These are phyloP conservation scores for Phytophthora cactorum DNA, from an alignment of 352 stramenopile species.

Conservation along the genomic window DNA sequence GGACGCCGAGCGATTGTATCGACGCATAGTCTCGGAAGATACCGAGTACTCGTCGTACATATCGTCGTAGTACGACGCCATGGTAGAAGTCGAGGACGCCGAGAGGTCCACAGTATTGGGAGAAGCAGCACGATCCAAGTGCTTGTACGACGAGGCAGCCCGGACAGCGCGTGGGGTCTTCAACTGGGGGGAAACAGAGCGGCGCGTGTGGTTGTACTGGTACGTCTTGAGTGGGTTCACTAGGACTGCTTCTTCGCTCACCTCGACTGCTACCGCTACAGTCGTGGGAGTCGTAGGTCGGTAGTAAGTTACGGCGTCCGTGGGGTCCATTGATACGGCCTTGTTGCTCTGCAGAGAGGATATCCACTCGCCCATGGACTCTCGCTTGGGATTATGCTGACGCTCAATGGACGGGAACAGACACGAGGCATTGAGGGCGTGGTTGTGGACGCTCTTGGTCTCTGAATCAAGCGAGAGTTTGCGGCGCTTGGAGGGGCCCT, in stretches of 20 bases:
- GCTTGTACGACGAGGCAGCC: slow-evolving; percentile 42
- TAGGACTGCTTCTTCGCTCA: slow-evolving; percentile 29
- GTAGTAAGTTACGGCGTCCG: slow-evolving; percentile 27
- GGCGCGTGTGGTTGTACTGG: slow-evolving; percentile 28
- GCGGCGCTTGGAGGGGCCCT: slow-evolving; percentile 42
- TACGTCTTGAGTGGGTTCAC: slow-evolving; percentile 35
- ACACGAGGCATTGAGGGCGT: slow-evolving; percentile 19
- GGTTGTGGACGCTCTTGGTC: slow-evolving; percentile 13
- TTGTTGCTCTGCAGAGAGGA: slow-evolving; percentile 35
- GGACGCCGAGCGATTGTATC: slow-evolving; percentile 45
- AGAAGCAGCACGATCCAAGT: slow-evolving; percentile 30
- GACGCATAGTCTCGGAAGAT: slow-evolving; percentile 31
- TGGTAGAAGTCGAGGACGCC: slow-evolving; percentile 73
- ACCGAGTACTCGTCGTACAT: slow-evolving; percentile 55
- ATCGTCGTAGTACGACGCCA: slow-evolving; percentile 73
- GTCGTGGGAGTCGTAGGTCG: slow-evolving; percentile 29
- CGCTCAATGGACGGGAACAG: slow-evolving; percentile 44
- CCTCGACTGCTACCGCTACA: slow-evolving; percentile 28
- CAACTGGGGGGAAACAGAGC: slow-evolving; percentile 29
- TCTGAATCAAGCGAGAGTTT: slow-evolving; percentile 50
- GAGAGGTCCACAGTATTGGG: slow-evolving; percentile 54
- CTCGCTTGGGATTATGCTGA: slow-evolving; percentile 32
- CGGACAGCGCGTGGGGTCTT: slow-evolving; percentile 28
- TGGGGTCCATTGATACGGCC: slow-evolving; percentile 5
- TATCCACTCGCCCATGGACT: slow-evolving; percentile 39